A percentile compares a stretch with the other conserved stretches of the same genome.
phyloP scores from a whole-genome alignment of 1,284 basidiomycete species.

The Cryptococcus maquisensis region DNA sequence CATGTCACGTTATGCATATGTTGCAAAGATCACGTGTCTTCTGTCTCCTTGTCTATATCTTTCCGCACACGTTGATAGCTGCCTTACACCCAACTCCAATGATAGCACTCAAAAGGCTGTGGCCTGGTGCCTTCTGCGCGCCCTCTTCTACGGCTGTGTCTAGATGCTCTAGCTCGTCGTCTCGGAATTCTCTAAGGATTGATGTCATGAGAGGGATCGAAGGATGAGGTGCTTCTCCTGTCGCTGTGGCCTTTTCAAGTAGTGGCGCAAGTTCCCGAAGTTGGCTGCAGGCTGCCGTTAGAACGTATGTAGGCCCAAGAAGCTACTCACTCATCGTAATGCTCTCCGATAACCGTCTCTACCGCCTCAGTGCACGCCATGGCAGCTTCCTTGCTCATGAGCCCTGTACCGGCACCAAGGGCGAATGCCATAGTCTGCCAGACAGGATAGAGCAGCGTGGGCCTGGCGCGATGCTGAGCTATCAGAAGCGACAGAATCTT shows the following conservation, averaged over 20 bases:
- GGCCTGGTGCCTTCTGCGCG: slow-evolving; percentile 85
- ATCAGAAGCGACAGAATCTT: slow-evolving; percentile 78
- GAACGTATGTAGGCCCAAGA: background rate
- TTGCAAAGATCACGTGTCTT: background rate
- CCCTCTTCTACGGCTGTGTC: slow-evolving; percentile 87
- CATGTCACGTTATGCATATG: slow-evolving; percentile 1
- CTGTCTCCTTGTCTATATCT: slow-evolving; percentile 53
- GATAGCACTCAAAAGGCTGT: slow-evolving; percentile 79
- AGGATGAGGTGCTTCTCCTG: slow-evolving; percentile 57
- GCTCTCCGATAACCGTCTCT: slow-evolving; percentile 95
- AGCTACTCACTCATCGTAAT: slow-evolving; percentile 85
- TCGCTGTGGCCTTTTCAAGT: slow-evolving; percentile 32
- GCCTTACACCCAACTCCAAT: slow-evolving; percentile 81
- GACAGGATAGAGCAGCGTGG: slow-evolving; percentile 74
- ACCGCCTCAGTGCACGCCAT: slow-evolving; percentile 99
- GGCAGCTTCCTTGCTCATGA: slow-evolving; percentile 86
- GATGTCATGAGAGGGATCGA: slow-evolving; percentile 71
- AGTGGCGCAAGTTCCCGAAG: slow-evolving; percentile 35
- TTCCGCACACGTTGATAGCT: slow-evolving; percentile 84
- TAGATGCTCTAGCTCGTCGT: slow-evolving; percentile 91
- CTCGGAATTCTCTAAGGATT: slow-evolving; percentile 79
- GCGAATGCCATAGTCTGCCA: slow-evolving; percentile 83
- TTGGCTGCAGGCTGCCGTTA: slow-evolving; percentile 24
- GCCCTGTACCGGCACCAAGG: slow-evolving; percentile 75
- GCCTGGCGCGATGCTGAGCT: slow-evolving; percentile 75